A percentile compares a stretch with the other conserved stretches of the same genome.
Conservation (phyloP, 208 protist genomes). For the Leishmania tropica region DNA sequence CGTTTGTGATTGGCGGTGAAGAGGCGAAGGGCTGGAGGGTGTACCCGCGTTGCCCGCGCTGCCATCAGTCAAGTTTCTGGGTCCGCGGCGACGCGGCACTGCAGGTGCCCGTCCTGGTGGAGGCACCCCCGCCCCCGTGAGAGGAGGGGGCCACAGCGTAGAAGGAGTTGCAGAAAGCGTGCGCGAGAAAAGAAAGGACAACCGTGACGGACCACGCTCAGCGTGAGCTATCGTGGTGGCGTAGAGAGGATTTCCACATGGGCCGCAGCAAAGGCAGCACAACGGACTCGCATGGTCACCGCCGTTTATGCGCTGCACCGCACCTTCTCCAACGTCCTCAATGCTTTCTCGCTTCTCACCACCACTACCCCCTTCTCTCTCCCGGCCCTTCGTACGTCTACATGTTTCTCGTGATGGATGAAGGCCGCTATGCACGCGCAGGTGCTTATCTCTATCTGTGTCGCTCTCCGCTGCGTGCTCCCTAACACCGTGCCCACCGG, state of each 20-base stretch:
- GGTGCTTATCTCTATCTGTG: neutral
- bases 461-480: neutral
- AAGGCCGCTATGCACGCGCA: neutral
- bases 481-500: neutral
- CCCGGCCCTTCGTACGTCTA: neutral
- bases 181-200: neutral
- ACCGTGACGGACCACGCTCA: neutral
- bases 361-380: neutral
- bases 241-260: neutral
- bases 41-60: slow-evolving; percentile 74
- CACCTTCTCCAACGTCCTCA: neutral
- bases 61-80: slow-evolving; percentile 53
- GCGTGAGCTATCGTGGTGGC: neutral
- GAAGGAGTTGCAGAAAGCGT: neutral
- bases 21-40: slow-evolving; percentile 52
- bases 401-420: neutral
- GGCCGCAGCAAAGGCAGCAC: neutral
- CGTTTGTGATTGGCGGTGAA: slow-evolving; percentile 64
- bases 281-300: neutral
- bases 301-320: neutral
- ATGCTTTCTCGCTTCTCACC: neutral
- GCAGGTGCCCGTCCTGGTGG: slow-evolving; percentile 19
- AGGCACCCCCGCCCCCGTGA: slow-evolving; percentile 15
- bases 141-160: no score
- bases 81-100: slow-evolving; percentile 62